A percentile compares a stretch with the other conserved stretches of the same genome.
These are phyloP conservation scores for Fulvia fulva DNA, from an alignment of 2,329 filamentous ascomycete species.

Conservation along the genomic window DNA sequence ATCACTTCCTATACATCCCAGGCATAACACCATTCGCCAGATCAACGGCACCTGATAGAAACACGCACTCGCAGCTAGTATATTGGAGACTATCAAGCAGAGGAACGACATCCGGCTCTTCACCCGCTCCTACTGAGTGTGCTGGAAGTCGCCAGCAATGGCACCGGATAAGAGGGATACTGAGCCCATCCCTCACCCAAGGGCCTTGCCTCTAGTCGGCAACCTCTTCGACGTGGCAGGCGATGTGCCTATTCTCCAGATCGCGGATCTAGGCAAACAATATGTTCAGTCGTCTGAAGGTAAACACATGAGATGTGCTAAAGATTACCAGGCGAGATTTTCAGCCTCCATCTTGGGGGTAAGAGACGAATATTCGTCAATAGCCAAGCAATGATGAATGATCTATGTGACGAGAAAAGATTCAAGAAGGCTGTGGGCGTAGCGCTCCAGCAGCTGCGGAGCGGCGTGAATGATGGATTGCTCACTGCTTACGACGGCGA, in stretches of 20 bases:
- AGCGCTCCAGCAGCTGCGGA: slow-evolving; percentile 53
- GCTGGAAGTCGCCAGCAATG: slow-evolving; percentile 3
- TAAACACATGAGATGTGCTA: neutral
- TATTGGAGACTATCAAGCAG: neutral
- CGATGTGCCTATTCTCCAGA: slow-evolving; percentile 50
- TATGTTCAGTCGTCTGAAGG: slow-evolving; percentile 18
- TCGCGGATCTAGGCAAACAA: slow-evolving; percentile 48
- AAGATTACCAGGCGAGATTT: slow-evolving; percentile 21
- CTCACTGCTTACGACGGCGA: slow-evolving; percentile 55
- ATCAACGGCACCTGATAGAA: too few relatives aligned
- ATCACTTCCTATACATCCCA: too few relatives aligned
- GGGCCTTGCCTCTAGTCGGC: slow-evolving; percentile 61
- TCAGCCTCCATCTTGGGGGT: slow-evolving; percentile 18
- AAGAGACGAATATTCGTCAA: slow-evolving; percentile 21
- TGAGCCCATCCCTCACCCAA: slow-evolving; percentile 57
- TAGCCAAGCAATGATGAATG: slow-evolving; percentile 33
- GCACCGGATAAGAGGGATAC: slow-evolving; percentile 22
- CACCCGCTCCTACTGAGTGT: neutral
- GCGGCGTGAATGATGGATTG: slow-evolving; percentile 60
- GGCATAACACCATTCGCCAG: too few relatives aligned
- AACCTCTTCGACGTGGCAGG: slow-evolving; percentile 62
- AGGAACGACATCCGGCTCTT: too few relatives aligned
- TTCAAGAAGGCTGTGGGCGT: slow-evolving; percentile 57
- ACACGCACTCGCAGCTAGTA: too few relatives aligned
- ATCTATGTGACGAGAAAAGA: slow-evolving; percentile 38